Percentiles rank a stretch among this genome's conserved stretches.
Evolutionary conservation across 2,329 filamentous ascomycete genomes (phyloP).

Genomic region (Aureobasidium sp.): DNA sequence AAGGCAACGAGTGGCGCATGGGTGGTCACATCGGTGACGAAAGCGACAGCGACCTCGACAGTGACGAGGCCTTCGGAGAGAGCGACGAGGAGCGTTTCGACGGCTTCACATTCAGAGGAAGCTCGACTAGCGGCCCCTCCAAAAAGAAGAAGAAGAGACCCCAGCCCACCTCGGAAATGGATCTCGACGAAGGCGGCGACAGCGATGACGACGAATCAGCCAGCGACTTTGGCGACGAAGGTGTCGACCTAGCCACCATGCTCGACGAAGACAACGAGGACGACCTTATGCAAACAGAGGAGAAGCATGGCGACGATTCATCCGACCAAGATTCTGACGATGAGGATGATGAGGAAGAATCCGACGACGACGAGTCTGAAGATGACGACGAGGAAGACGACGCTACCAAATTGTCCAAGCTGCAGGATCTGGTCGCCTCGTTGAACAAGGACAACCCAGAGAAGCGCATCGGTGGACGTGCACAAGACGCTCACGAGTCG

Average conservation of each 20-base stretch:
- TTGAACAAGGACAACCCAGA: conserved; percentile 43
- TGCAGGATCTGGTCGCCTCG: conserved; percentile 64
- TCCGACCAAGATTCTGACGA: conserved; percentile 23
- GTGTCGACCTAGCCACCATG: conserved; percentile 55
- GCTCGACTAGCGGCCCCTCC: conserved; percentile 47
- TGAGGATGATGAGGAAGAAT: conserved; percentile 31
- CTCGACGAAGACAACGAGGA: conserved; percentile 45
- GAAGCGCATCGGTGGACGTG: conserved; percentile 17
- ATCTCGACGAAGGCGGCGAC: conserved; percentile 43
- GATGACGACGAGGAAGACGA: conserved; percentile 43
- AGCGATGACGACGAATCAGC: conserved; percentile 40
- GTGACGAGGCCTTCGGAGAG: conserved; percentile 77
- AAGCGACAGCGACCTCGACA: conserved; percentile 63
- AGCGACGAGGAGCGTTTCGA: conserved; percentile 83
- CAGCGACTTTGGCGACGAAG: conserved; percentile 57
- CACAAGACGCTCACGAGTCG: conserved; percentile 48
- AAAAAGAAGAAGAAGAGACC: conserved; percentile 43
- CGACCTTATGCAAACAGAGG: conserved; percentile 41
- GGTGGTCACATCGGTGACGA: conserved; percentile 59
- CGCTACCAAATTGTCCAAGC: conserved; percentile 50
- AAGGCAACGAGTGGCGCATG: conserved; percentile 78
- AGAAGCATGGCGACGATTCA: conserved; percentile 22
- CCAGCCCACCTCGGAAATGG: conserved; percentile 30
- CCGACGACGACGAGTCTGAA: conserved; percentile 49
- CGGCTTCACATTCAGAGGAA: conserved; percentile 63